A percentile compares a stretch with the other conserved stretches of the same genome.
These are phyloP conservation scores for Colletotrichum sp. DNA, from an alignment of 2,329 filamentous ascomycete species.

Conservation along the genomic window DNA sequence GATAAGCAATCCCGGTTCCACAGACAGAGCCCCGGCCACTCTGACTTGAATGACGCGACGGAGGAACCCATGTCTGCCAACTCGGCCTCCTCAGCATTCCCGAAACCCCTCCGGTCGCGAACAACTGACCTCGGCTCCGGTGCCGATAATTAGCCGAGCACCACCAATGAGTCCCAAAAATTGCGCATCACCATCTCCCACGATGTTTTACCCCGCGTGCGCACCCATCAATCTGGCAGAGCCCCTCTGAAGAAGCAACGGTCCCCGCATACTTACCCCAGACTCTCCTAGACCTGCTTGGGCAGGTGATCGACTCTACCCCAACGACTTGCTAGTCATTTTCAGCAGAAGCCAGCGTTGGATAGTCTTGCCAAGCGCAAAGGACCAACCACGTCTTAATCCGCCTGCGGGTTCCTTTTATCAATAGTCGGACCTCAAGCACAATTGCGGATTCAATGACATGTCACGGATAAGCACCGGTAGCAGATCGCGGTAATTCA, in stretches of 20 bases:
- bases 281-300: not conserved
- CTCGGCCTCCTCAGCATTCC: not conserved
- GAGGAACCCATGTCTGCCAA: not conserved
- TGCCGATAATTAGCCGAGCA: not conserved
- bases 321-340: not conserved
- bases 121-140: not conserved
- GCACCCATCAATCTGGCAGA: not conserved
- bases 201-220: not conserved
- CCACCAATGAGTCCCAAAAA: not conserved
- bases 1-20: not conserved
- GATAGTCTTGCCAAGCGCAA: not conserved
- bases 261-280: not conserved
- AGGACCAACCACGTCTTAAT: not conserved
- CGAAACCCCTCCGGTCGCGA: not conserved
- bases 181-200: not conserved
- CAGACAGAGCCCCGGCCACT: not conserved
- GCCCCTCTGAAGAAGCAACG: conserved; percentile 6
- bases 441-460: not conserved
- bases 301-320: not conserved
- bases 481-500: conserved; percentile 5
- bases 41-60: not conserved
- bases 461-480: not conserved
- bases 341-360: not conserved
- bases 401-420: not conserved
- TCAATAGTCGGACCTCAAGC: not conserved